Conservation (phyloP, 2,329 filamentous ascomycete genomes). For the Colletotrichum lupini region DNA sequence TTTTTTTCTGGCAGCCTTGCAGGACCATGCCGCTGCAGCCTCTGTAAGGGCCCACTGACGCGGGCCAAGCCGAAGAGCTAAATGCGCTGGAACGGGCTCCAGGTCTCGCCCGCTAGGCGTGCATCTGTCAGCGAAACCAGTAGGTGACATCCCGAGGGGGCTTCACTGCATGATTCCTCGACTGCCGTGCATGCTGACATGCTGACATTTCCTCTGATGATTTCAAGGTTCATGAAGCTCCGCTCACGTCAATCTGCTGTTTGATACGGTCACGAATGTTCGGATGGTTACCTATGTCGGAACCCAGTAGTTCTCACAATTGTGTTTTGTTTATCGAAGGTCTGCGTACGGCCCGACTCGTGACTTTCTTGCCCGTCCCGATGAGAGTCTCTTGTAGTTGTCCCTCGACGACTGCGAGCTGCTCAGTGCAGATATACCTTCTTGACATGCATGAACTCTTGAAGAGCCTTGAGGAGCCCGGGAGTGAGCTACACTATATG, state of each 20-base stretch:
- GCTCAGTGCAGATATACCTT: neutral
- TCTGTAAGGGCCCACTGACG: slow-evolving; percentile 34
- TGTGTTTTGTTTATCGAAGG: neutral
- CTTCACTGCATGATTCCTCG: neutral
- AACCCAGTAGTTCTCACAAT: neutral
- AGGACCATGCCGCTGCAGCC: slow-evolving; percentile 22
- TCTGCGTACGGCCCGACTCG: neutral
- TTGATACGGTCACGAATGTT: neutral
- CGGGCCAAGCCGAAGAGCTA: slow-evolving; percentile 35
- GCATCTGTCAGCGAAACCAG: slow-evolving; percentile 15
- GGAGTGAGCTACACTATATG: neutral
- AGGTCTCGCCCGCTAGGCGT: neutral
- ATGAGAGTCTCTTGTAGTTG: neutral
- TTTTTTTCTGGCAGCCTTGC: slow-evolving; percentile 25
- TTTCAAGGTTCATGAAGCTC: neutral
- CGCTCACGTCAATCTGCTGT: neutral
- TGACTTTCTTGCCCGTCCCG: neutral
- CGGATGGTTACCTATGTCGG: neutral
- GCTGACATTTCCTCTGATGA: neutral
- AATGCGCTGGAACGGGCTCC: slow-evolving; percentile 25
- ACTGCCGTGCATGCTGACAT: neutral
- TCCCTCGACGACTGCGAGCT: neutral
- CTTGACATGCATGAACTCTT: neutral
- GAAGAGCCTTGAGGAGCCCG: neutral
- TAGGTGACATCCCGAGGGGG: neutral